A percentile compares a stretch with the other conserved stretches of the same genome.
Conservation (phyloP, 1,139 yeast genomes). For the Suhomyces kunorum region DNA sequence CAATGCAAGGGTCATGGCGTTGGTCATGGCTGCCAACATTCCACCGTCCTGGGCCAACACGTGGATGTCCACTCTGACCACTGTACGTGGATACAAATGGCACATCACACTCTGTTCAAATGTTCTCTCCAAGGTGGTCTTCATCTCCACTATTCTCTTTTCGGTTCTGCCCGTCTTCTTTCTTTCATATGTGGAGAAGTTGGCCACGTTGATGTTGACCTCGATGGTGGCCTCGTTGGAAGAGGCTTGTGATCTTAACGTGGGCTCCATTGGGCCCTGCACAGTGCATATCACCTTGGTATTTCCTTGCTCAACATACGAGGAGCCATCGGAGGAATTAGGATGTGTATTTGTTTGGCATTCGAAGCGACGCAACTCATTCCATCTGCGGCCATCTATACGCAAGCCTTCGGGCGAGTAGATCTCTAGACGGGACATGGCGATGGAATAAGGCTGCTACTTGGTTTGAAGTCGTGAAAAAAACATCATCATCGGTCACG, state of each 20-base stretch:
- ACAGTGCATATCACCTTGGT: constrained; percentile 85
- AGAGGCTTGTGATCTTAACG: constrained; percentile 48
- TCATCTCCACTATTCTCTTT: constrained; percentile 73
- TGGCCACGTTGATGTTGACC: constrained; percentile 70
- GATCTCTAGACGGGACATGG: constrained; percentile 57
- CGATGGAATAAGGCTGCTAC: not conserved
- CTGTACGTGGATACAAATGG: constrained; percentile 79
- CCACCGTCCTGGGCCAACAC: constrained; percentile 93
- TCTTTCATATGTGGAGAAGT: constrained; percentile 78
- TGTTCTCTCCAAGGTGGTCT: constrained; percentile 72
- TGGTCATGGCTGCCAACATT: constrained; percentile 71
- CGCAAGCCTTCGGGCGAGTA: constrained; percentile 94
- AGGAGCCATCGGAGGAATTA: constrained; percentile 85
- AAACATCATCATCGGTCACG: constrained; percentile 9
- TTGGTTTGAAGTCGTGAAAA: constrained; percentile 1
- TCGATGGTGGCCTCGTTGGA: constrained; percentile 56
- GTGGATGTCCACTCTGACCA: constrained; percentile 69
- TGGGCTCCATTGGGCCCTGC: constrained; percentile 88
- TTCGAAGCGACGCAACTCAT: constrained; percentile 79
- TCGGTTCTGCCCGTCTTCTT: constrained; percentile 65
- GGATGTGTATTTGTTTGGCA: constrained; percentile 88
- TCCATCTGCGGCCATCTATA: constrained; percentile 93
- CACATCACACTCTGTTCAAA: constrained; percentile 78
- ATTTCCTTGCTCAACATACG: constrained; percentile 90
- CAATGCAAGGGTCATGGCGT: constrained; percentile 87